Evolutionary conservation across 306 rosid species (phyloP).

Genomic region (Quillaja saponaria): DNA sequence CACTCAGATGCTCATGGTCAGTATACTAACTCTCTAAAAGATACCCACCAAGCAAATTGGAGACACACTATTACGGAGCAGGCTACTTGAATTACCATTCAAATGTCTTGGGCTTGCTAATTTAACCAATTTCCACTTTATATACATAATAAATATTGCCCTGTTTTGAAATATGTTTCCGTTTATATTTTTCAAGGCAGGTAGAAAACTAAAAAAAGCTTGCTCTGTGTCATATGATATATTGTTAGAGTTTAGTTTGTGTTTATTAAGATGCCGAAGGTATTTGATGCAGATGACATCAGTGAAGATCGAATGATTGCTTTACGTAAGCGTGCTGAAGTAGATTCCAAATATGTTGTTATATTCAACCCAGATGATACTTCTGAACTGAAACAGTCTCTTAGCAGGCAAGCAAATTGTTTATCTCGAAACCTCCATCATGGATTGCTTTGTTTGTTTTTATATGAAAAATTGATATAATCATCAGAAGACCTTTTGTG

Average conservation of each 20-base stretch:
- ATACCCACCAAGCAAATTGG: background rate
- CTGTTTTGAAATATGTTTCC: background rate
- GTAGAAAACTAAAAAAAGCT: background rate
- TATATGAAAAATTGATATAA: background rate
- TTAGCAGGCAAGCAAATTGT: constrained; percentile 49
- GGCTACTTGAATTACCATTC: background rate
- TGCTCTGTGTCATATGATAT: background rate
- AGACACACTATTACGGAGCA: background rate
- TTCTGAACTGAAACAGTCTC: constrained; percentile 54
- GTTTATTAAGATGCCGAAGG: constrained; percentile 15
- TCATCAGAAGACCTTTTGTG: constrained; percentile 9
- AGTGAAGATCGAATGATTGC: constrained; percentile 88
- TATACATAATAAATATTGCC: background rate
- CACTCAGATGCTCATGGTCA: constrained; percentile 51
- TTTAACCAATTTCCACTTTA: background rate
- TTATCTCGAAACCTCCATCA: background rate
- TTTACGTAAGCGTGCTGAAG: constrained; percentile 83
- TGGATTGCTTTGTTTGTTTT: constrained; percentile 4
- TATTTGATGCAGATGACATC: constrained; percentile 57
- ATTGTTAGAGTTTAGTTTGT: background rate
- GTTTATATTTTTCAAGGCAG: constrained; percentile 7
- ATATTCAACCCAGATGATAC: constrained; percentile 58
- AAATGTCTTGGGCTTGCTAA: too few species aligned
- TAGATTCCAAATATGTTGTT: constrained; percentile 69
- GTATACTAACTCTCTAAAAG: constrained; percentile 4